Percentiles rank a stretch among this genome's conserved stretches.
Conservation (phyloP, 2,329 filamentous ascomycete genomes). For the Fusarium sp. region DNA sequence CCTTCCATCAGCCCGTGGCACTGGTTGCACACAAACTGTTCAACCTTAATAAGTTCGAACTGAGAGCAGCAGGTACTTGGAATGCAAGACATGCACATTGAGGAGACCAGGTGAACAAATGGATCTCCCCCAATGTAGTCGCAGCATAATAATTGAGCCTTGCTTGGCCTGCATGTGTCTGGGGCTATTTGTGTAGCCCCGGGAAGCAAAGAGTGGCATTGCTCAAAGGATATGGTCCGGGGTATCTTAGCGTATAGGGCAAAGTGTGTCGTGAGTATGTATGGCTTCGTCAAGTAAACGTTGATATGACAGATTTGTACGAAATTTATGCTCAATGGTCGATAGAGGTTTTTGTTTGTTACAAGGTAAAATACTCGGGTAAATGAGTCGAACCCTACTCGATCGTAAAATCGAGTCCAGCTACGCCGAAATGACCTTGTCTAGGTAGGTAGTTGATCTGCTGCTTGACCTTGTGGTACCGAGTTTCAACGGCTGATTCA, state of each 20-base stretch:
- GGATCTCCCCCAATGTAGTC: background rate
- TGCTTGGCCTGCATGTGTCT: background rate
- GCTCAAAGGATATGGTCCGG: slow-evolving; percentile 3
- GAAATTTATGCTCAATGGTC: slow-evolving; percentile 3
- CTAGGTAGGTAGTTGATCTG: slow-evolving; percentile 1
- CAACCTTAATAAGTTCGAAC: slow-evolving; percentile 6
- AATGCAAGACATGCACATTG: too few species aligned
- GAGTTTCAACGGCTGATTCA: too few species aligned
- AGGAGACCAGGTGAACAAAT: background rate
- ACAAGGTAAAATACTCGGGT: slow-evolving; percentile 2
- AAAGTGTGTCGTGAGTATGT: slow-evolving; percentile 1
- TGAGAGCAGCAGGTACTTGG: background rate
- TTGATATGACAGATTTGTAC: slow-evolving; percentile 11
- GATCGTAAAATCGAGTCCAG: slow-evolving; percentile 2
- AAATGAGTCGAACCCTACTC: background rate
- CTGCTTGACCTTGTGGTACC: slow-evolving; percentile 8
- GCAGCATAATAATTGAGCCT: background rate
- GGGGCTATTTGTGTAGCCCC: background rate
- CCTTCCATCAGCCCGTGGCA: slow-evolving; percentile 38
- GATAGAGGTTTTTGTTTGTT: slow-evolving; percentile 6
- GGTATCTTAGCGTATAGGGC: slow-evolving; percentile 5
- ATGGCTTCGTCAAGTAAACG: slow-evolving; percentile 5
- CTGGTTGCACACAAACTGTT: slow-evolving; percentile 31
- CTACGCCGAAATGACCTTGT: slow-evolving; percentile 16
- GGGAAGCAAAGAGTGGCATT: background rate